Conservation (phyloP, 352 stramenopile genomes). For the Pythium utonaiense region DNA sequence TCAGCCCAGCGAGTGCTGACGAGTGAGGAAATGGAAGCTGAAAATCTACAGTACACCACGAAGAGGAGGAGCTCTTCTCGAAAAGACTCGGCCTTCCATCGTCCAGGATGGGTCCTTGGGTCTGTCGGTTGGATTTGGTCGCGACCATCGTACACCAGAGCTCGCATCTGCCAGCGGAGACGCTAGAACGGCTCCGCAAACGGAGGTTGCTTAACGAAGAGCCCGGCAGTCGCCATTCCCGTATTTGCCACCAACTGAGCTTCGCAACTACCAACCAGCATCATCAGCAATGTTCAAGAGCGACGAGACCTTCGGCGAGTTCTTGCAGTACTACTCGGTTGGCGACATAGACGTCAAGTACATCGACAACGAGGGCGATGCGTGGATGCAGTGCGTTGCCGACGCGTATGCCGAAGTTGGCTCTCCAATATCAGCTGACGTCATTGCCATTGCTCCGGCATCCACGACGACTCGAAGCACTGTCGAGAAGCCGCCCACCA, state of each 20-base stretch:
- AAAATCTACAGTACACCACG: neutral
- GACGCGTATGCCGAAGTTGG: neutral
- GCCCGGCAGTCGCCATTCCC: neutral
- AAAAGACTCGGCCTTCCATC: neutral
- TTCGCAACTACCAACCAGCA: neutral
- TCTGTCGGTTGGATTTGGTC: neutral
- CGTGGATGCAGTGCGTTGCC: neutral
- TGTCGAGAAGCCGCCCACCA: neutral
- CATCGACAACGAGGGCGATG: neutral
- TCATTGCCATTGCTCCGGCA: neutral
- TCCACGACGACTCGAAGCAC: neutral
- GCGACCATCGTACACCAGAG: neutral
- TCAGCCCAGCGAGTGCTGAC: no score
- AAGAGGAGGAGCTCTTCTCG: neutral
- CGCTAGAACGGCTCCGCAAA: no score
- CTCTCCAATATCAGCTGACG: neutral
- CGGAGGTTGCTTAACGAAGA: neutral
- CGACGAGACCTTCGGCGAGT: conserved; percentile 16
- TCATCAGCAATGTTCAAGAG: conserved; percentile 10
- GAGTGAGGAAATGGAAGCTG: conserved; percentile 3
- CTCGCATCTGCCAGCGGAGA: neutral
- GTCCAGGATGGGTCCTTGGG: neutral
- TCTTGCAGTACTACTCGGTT: conserved; percentile 16
- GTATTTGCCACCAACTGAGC: neutral
- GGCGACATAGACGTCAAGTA: conserved; percentile 11